Evolutionary conservation across 2,329 filamentous ascomycete species (phyloP).

Genomic region (Alternaria solani): DNA sequence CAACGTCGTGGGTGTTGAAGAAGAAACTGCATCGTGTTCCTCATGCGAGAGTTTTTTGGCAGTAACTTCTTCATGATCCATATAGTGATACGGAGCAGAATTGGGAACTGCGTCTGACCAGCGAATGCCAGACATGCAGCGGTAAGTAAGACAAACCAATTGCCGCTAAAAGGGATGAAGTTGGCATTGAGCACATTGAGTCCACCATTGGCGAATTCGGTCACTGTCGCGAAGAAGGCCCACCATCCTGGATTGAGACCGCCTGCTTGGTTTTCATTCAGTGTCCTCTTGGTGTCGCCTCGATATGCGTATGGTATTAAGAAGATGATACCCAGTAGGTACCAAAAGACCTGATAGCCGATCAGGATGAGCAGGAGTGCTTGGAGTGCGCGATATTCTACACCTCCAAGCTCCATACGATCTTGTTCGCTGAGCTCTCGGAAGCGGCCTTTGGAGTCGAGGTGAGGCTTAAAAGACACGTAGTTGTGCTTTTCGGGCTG

Average conservation of each 20-base stretch:
- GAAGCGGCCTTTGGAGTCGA: slow-evolving; percentile 44
- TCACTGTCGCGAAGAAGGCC: slow-evolving; percentile 56
- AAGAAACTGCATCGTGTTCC: slow-evolving; percentile 63
- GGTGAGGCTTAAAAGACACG: slow-evolving; percentile 41
- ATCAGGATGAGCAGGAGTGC: slow-evolving; percentile 58
- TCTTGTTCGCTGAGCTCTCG: slow-evolving; percentile 52
- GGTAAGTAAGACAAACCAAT: slow-evolving; percentile 57
- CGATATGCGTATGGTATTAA: slow-evolving; percentile 57
- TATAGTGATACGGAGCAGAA: slow-evolving; percentile 65
- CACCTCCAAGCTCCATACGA: slow-evolving; percentile 58
- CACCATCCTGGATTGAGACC: slow-evolving; percentile 45
- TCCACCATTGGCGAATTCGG: slow-evolving; percentile 63
- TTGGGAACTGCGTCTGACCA: slow-evolving; percentile 66
- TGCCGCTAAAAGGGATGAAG: slow-evolving; percentile 66
- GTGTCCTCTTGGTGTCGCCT: slow-evolving; percentile 53
- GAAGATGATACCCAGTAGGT: slow-evolving; percentile 56
- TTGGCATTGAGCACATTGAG: slow-evolving; percentile 65
- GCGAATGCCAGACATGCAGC: slow-evolving; percentile 60
- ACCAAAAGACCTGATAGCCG: slow-evolving; percentile 49
- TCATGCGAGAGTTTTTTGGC: slow-evolving; percentile 50
- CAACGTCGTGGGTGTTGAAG: slow-evolving; percentile 70
- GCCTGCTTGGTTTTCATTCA: slow-evolving; percentile 47
- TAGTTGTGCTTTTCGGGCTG: slow-evolving; percentile 39
- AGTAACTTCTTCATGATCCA: slow-evolving; percentile 63
- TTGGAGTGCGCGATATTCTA: slow-evolving; percentile 62